Conservation (phyloP, 2,329 filamentous ascomycete species). For the Ampelomyces quisqualis region DNA sequence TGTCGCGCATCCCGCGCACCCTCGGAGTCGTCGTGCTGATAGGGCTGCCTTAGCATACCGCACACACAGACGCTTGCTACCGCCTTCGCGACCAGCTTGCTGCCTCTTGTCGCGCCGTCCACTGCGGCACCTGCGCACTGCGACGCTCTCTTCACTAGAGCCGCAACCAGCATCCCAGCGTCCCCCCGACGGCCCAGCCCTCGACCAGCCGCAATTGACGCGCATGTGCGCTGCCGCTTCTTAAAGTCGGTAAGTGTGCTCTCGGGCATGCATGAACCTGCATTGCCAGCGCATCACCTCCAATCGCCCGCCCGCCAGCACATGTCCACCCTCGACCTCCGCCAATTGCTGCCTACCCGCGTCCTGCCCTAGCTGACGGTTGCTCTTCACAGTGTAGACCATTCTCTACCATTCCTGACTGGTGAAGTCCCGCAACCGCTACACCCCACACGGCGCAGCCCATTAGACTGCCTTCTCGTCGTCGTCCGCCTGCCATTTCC, state of each 20-base stretch:
- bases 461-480: slow-evolving; percentile 29
- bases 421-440: slow-evolving; percentile 37
- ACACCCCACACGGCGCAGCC: slow-evolving; percentile 41
- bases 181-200: slow-evolving; percentile 29
- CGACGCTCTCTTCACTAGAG: slow-evolving; percentile 24
- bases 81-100: slow-evolving; percentile 22
- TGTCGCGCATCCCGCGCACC: slow-evolving; percentile 1
- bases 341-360: slow-evolving; percentile 42
- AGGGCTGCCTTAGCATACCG: slow-evolving; percentile 19
- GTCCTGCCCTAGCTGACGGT: slow-evolving; percentile 39
- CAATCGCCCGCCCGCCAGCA: slow-evolving; percentile 45
- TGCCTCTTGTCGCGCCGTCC: slow-evolving; percentile 17
- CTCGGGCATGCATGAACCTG: slow-evolving; percentile 43
- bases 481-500: slow-evolving; percentile 16
- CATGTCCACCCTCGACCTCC: slow-evolving; percentile 39
- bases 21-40: slow-evolving; percentile 27
- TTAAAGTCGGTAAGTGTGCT: slow-evolving; percentile 42
- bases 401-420: slow-evolving; percentile 34
- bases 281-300: slow-evolving; percentile 49
- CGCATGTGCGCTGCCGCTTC: slow-evolving; percentile 35
- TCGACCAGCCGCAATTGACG: slow-evolving; percentile 30
- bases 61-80: slow-evolving; percentile 29
- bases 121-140: slow-evolving; percentile 32
- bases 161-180: slow-evolving; percentile 24
- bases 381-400: slow-evolving; percentile 36